Evolutionary conservation across 768 basidiomycete species (phyloP).

Genomic region (Serendipita sp.): DNA sequence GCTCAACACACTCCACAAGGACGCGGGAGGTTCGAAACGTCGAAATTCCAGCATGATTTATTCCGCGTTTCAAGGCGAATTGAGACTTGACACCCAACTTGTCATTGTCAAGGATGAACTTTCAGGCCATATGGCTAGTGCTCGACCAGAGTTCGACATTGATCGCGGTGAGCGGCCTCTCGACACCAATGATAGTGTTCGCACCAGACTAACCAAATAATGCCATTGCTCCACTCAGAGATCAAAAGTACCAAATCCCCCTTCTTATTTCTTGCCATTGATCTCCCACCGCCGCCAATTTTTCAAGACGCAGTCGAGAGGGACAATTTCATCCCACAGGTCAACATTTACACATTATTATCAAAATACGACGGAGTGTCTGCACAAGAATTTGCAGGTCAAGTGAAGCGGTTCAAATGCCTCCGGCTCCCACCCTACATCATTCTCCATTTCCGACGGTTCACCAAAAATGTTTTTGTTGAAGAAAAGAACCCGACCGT

Average conservation of each 20-base stretch:
- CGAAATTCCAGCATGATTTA: conserved; percentile 85
- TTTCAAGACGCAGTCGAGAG: conserved; percentile 85
- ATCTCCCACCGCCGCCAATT: conserved; percentile 91
- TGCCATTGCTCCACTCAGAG: conserved; percentile 32
- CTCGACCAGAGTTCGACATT: conserved; percentile 85
- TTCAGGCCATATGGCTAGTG: conserved; percentile 33
- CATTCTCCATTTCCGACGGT: conserved; percentile 89
- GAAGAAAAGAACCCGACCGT: conserved; percentile 99
- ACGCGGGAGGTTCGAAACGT: conserved; percentile 89
- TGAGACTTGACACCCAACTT: conserved; percentile 86
- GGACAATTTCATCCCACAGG: conserved; percentile 99
- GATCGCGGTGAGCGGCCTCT: conserved; percentile 54
- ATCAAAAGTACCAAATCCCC: conserved; percentile 75
- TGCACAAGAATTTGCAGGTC: conserved; percentile 80
- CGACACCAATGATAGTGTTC: not conserved
- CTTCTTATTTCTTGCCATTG: conserved; percentile 89
- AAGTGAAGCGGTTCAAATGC: conserved; percentile 79
- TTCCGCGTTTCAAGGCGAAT: conserved; percentile 84
- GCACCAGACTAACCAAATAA: not conserved
- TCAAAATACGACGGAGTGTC: conserved; percentile 88
- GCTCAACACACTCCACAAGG: conserved; percentile 82
- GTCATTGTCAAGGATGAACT: conserved; percentile 69
- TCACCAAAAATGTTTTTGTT: conserved; percentile 90
- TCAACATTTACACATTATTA: conserved; percentile 75
- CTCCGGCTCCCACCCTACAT: conserved; percentile 81